Base-by-base conservation (phyloP, 2,329 filamentous ascomycete species). In the Ceratocystis eucalypticola region DNA sequence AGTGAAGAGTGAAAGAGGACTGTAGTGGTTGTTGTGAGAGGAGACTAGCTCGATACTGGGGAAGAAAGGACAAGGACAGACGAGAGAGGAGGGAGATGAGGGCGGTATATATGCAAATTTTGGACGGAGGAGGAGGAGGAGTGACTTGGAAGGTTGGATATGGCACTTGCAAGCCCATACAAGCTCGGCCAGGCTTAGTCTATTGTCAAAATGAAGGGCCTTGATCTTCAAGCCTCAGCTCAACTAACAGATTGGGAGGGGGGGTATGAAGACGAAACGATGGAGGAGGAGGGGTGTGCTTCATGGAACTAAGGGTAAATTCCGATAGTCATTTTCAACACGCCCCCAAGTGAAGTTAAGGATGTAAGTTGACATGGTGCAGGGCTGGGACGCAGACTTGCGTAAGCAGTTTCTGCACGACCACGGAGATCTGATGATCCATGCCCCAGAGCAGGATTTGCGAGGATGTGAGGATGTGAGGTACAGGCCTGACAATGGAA, bases 1-100 rank as follows among this genome's bases (percentile, higher is more conserved):
- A 62, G 46, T 28, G 22, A 65, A 65, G 61, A 55, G 62, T 62
- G 25, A 62, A 33, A 65, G 45, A 45, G 30, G 61, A 64, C 41
- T 44, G 48, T 62, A 28, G 62, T 62, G 37, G 62, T n/a, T 53
- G 48, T 44, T 62, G 48, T 30, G 55, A 61, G 44, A 48, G 37
- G 66, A 67, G 66, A 28, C 62, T 65, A 46, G 66, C 66, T 67
- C 62, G 62, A 62, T 55, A 67, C 62, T 67, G 66, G n/a, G 28
- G 62, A 67, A 62, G 48, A 65, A 20, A 62, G 33, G 48, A 25
- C 1, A 41, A 41, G 53, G 59, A 41, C 12, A 22, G 15, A 12
- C 3, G 8, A 10, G 33, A 45, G 17, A 46, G 12, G 53, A 33
- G 44, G 7, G 48, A 45, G 65, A 64, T 33, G n/a, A 8, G 7